Conservation (phyloP, 768 basidiomycete species). For the Suillus cothurnatus region DNA sequence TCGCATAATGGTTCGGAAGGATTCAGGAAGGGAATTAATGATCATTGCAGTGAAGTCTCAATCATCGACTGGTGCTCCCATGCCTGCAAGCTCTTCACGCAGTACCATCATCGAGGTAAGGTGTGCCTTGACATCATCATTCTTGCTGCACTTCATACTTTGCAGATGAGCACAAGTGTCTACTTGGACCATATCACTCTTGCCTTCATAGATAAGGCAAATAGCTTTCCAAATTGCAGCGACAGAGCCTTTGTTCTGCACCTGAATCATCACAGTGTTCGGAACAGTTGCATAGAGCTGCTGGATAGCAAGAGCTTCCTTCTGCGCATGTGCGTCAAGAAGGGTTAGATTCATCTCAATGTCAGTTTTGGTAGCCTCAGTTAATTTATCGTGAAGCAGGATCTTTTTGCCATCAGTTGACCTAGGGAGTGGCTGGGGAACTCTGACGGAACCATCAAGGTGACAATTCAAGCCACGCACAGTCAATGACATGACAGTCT, state of each 20-base stretch:
- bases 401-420: not conserved
- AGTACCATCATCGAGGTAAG: conserved; percentile 7
- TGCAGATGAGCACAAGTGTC: conserved; percentile 3
- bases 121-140: conserved; percentile 5
- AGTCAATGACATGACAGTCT: too few species aligned
- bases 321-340: too few species aligned
- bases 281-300: conserved; percentile 9
- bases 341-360: too few species aligned
- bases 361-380: too few species aligned
- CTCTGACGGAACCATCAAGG: conserved; percentile 3
- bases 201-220: conserved; percentile 8
- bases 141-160: conserved; percentile 11
- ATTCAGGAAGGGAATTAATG: conserved; percentile 8
- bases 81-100: conserved; percentile 5
- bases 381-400: not conserved
- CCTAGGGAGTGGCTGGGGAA: not conserved
- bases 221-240: conserved; percentile 4
- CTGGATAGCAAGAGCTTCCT: not conserved
- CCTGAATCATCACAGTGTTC: conserved; percentile 4
- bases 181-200: conserved; percentile 12
- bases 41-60: conserved; percentile 12
- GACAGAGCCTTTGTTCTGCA: not conserved
- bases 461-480: conserved; percentile 4
- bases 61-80: conserved; percentile 9
- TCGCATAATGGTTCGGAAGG: not conserved